Evolutionary conservation across 2,329 filamentous ascomycete species (phyloP), one percentile per base, ranked within the genome.

Genomic region (Arthroderma uncinatum): DNA sequence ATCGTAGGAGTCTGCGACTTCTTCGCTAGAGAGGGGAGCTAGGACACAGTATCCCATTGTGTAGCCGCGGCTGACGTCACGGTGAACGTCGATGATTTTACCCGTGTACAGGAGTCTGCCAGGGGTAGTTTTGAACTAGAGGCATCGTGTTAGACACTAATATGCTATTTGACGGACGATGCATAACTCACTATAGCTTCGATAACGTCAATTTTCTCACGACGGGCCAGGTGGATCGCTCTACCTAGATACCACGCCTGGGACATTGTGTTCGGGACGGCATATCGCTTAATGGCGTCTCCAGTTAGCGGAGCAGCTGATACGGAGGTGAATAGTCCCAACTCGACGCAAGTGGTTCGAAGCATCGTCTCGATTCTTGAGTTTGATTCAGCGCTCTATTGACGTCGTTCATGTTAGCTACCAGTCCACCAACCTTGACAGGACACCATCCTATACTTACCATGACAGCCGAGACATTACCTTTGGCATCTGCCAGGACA

Each of bases 41-140:
- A 70, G 62, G 5, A 65, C 62, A 56, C 65, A 66, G 16, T 64
- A 59, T 8, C 68, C 68, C 65, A 68, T 74, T 61, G 61, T 75
- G 67, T 71, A 74, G 63, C 65, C 73, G 59, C 42, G 72, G 58
- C 65, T 67, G 34, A 70, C 60, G 53, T 62, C 62, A 19, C 73
- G 66, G 36, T 70, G 68, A 1, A 76, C 73, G 30, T 73, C 72
- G 4, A 75, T 66, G 42, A 76, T 72, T 60, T 76, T 76, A 30
- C 73, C 73, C 42, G 71, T 74, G 64, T 74, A 76, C 5, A 76
- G 64, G 1, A 74, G 67, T 33, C 66, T 65, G 2, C 69, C 73
- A 1, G 64, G 62, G 1, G 58, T 61, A 16, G 62, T 64, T 64
- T 70, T 56, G 23, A 68, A 64, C 65, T 66, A 57, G 44, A 14